Percentiles rank a stretch among this genome's conserved stretches.
Evolutionary conservation across 106 monocot genomes (phyloP).

Genomic region (Hemerocallis citrina): DNA sequence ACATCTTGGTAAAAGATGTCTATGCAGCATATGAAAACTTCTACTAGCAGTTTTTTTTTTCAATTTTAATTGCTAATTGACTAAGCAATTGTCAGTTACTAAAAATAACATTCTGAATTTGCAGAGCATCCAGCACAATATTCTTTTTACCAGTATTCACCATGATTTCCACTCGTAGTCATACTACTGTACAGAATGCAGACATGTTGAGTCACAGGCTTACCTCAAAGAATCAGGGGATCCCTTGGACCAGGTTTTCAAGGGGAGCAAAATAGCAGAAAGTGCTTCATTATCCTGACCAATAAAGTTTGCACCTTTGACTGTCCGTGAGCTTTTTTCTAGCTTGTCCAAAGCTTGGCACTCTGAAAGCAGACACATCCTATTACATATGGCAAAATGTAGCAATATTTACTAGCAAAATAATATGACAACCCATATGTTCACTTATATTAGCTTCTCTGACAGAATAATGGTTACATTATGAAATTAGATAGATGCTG

Average conservation of each 20-base stretch:
- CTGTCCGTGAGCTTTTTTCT: slow-evolving; percentile 81
- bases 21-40: too few relatives aligned
- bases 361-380: slow-evolving; percentile 31
- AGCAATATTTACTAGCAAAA: background rate
- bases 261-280: slow-evolving; percentile 47
- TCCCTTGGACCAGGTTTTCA: slow-evolving; percentile 37
- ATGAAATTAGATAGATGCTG: too few relatives aligned
- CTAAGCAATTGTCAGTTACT: background rate
- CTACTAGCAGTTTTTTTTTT: too few relatives aligned
- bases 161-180: background rate
- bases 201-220: background rate
- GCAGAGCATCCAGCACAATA: background rate
- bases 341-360: slow-evolving; percentile 60
- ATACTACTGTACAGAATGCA: background rate
- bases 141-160: background rate
- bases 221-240: slow-evolving; percentile 48
- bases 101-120: background rate
- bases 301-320: slow-evolving; percentile 79
- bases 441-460: too few relatives aligned
- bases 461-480: too few relatives aligned
- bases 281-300: slow-evolving; percentile 69
- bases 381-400: background rate
- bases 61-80: background rate
- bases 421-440: too few relatives aligned
- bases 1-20: too few relatives aligned